Evolutionary conservation across 2,329 filamentous ascomycete genomes (phyloP).

Genomic region (Diplodia corticola): DNA sequence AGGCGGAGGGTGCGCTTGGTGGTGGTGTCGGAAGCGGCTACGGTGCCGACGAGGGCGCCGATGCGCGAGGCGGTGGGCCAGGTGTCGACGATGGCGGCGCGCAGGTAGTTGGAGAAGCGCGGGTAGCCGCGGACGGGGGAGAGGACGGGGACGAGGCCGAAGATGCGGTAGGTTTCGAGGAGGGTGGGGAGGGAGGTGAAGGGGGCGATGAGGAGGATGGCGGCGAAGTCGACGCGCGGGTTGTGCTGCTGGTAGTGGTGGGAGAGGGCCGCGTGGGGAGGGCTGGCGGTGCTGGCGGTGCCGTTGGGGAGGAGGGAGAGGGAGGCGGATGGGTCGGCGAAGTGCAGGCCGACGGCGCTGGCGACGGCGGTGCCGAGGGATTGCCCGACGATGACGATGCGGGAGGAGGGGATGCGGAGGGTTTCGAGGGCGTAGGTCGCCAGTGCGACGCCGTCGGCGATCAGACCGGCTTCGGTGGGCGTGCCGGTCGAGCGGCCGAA

Average conservation of each 20-base stretch:
- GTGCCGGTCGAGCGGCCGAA: conserved; percentile 57
- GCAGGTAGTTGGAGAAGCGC: conserved; percentile 60
- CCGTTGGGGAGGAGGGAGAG: conserved; percentile 24
- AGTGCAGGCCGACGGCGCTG: conserved; percentile 71
- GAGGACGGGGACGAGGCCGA: conserved; percentile 77
- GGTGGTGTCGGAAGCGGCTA: too few relatives aligned
- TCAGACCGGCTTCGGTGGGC: conserved; percentile 58
- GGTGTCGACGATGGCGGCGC: conserved; percentile 68
- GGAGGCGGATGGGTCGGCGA: conserved; percentile 46
- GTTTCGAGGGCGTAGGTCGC: conserved; percentile 56
- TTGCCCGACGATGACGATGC: conserved; percentile 61
- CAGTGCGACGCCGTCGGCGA: conserved; percentile 55
- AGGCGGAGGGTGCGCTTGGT: conserved; percentile 54
- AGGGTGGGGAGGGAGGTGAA: conserved; percentile 76
- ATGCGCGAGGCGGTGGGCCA: conserved; percentile 76
- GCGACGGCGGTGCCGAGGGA: conserved; percentile 67
- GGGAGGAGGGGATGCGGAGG: conserved; percentile 54
- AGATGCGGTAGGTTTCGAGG: conserved; percentile 74
- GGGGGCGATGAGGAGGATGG: conserved; percentile 74
- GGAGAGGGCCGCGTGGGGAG: background rate
- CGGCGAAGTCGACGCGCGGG: conserved; percentile 64
- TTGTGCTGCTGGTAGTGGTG: background rate
- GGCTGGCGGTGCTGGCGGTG: conserved; percentile 27
- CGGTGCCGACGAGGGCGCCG: conserved; percentile 54
- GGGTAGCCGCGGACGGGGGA: conserved; percentile 71